Base-by-base conservation (phyloP, 176 grass and related monocot species). In the Bonia amplexicaulis region DNA sequence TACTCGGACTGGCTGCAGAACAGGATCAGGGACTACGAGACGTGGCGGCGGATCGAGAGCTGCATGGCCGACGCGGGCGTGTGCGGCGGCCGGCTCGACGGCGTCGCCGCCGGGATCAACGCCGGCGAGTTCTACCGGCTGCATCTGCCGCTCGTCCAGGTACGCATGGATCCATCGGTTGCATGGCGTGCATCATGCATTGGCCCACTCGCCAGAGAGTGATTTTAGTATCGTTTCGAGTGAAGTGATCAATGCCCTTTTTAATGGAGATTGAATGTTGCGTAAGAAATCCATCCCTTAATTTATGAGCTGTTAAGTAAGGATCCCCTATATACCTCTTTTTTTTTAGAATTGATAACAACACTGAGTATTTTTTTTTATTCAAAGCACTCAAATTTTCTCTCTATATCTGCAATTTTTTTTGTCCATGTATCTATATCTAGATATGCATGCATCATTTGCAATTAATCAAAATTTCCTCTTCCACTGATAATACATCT, bases 1-100 rank as follows among this genome's bases (percentile, higher is more conserved):
- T 95, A 95, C 87, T 93, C 93, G 27, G 81, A 81, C 41, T 95
- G 93, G 93, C 82, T 95, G 31, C 89, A 78, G 74, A 72, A 73
- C 77, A 76, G 64, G 66, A 77, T 95, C 16, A 19, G 14, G 59
- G 80, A 93, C 70, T 90, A 87, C 65, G 78, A 91, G 37, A 89
- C 76, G 53, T 96, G 91, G 93, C 52, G 10, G 0, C 73, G 69
- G 69, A 91, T 93, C 76, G 71, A 89, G 88, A 89, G 91, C 84
- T 96, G 93, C 86, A 57, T 96, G 72, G 41, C 46, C 33, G 83
- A 83, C 53, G 86, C 83, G 1, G 85, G 80, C 66, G 72, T 96
- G 46, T 96, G 93, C 89, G 59, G 73, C 6, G 77, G 45, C 45
- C 62, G 55, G 48, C 22, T 88, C 61, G 75, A 49, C 7, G 33